Base-by-base conservation (phyloP, 75 land plant species). In the Cunninghamia lanceolata region DNA sequence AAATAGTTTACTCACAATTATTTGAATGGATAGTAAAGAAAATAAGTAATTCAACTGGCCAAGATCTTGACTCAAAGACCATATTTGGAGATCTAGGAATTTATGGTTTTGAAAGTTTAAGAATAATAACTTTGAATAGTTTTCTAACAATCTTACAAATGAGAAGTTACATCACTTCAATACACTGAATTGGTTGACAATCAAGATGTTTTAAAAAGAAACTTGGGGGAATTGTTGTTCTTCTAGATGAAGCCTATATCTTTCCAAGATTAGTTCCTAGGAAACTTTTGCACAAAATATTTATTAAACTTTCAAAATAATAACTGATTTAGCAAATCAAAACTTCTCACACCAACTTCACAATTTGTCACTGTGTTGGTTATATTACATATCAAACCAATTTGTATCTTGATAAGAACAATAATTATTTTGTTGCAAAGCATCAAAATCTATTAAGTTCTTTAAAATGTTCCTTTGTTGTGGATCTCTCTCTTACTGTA, bases 61-160 rank as follows among this genome's bases (percentile, higher is more conserved):
- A 98, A 88, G 99, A 98, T 86, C 97, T 97, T 82, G 76, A 92
- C 71, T 98, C 99, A 50, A 94, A 94, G 87, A 87, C 50, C 68
- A 86, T 96, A 82, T 95, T 98, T 76, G 99, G 99, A 32, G 99
- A 96, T 82, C 91, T 98, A 88, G 99, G 96, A 91, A 98, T 98
- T 34, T 98, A 98, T 89, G 99, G 99, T 40, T 98, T 98, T 86
- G 99, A 98, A 88, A 98, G 99, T 98, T 98, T 96, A 98, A 98
- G 91, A 91, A 89, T 82, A 98, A 98, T 95, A 97, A 98, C 83
- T 97, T 97, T 91, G 99, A 97, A 88, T 98, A 97, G 75, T 97
- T 97, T 52, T 97, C 98, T 84, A 97, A 96, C 85, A 97, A 97
- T 91, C 89, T 97, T 86, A 95, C 99, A 79, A 97, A 96, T 90